Base-by-base conservation (phyloP, 805 yeast species). In the Tetrapisispora phaffii region DNA sequence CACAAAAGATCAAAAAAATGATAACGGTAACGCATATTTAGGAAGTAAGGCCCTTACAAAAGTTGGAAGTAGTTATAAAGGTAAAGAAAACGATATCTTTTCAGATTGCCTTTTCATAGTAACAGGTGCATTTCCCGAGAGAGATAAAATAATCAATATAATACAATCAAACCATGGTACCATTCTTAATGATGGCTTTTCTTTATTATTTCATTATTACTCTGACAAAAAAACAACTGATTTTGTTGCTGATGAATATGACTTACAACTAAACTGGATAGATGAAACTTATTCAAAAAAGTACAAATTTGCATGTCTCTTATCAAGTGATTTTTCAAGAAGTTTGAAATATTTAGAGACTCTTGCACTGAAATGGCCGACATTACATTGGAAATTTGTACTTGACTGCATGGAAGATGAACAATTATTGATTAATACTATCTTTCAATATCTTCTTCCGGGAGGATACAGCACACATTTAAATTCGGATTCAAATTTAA, bases 351-450 rank as follows among this genome's bases (percentile, higher is more conserved):
- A 82, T 58, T 59, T 88, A 9, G 93, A 85, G 55, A 78, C 82
- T 2, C 60, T 87, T 16, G 85, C 90, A 0, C 57, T 87, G 37
- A 89, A 90, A 2, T 87, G 95, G 95, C 97, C 97, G 2, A 73
- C 84, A 17, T 56, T 88, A 26, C 79, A 85, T 2, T 73, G 74
- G 45, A 57, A 63, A 8, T 87, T 74, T 51, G 66, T 86, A 3
- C 57, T 60, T 6, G 82, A 80, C 47, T 72, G 82, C 45, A 53
- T 75, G 2, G 50, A 56, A 5, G 36, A 35, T 7, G 42, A 50
- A 4, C 43, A 42, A 40, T 17, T 62, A 3, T 34, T 36, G 8
- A 23, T 26, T 3, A 44, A 47, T 4, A 34, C 48, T 5, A 75
- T 90, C 76, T 62, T 60, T 3, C 66, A 72, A 2, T 87, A 79